A percentile compares a stretch with the other conserved stretches of the same genome.
These are phyloP conservation scores for Fusarium nematophilum DNA, from an alignment of 2,329 filamentous ascomycete genomes.

Conservation along the genomic window DNA sequence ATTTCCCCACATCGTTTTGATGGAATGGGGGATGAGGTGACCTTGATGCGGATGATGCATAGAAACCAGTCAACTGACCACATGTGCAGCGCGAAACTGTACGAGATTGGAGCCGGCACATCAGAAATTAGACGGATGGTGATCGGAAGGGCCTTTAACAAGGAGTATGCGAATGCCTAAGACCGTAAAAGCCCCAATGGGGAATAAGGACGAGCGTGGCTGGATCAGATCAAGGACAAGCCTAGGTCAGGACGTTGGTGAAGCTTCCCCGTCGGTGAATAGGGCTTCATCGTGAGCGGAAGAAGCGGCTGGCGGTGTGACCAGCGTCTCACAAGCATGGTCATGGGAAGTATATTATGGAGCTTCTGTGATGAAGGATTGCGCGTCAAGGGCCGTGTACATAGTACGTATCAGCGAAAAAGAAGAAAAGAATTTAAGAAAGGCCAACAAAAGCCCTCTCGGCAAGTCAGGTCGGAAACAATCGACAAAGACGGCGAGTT, in stretches of 20 bases:
- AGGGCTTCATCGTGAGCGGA: neutral
- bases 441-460: neutral
- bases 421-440: neutral
- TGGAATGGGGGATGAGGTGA: neutral
- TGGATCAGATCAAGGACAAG: neutral
- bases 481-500: neutral
- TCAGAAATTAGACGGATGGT: conserved; percentile 95
- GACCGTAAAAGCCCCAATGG: neutral
- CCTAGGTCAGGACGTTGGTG: neutral
- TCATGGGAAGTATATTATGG: neutral
- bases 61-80: conserved; percentile 43
- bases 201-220: neutral
- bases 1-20: neutral
- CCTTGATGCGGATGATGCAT: neutral
- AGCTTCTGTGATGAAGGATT: conserved; percentile 7
- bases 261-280: neutral
- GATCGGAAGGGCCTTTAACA: conserved; percentile 92
- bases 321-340: conserved; percentile 2
- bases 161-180: conserved; percentile 71
- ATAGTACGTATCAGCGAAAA: neutral
- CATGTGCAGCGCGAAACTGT: conserved; percentile 72
- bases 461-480: neutral
- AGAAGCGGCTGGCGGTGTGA: conserved; percentile 15
- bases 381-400: neutral
- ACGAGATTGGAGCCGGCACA: conserved; percentile 97